Conservation (phyloP, 1,284 basidiomycete species). For the Omphalotus olearius region DNA sequence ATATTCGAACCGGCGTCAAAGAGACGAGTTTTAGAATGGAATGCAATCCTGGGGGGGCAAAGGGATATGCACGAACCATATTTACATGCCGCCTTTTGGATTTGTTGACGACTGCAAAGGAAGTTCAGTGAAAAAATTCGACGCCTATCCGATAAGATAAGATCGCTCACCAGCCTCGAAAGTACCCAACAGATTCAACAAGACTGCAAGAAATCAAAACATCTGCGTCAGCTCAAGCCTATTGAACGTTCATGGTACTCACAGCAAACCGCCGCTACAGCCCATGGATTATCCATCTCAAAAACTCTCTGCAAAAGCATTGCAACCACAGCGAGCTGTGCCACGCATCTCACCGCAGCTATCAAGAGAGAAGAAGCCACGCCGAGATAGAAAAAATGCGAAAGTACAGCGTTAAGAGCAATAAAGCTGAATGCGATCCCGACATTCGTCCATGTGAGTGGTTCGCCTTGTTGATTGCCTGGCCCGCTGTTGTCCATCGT, state of each 20-base stretch:
- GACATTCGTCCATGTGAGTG: slow-evolving; percentile 60
- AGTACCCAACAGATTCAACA: slow-evolving; percentile 73
- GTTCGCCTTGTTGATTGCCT: no score
- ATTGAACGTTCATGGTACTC: slow-evolving; percentile 24
- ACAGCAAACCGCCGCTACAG: slow-evolving; percentile 71
- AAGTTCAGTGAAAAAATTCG: no score
- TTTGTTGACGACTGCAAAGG: slow-evolving; percentile 57
- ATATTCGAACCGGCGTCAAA: slow-evolving; percentile 1
- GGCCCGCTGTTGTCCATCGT: no score
- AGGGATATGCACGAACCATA: slow-evolving; percentile 49
- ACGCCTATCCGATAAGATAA: not conserved
- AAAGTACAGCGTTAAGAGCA: slow-evolving; percentile 58
- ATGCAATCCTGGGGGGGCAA: not conserved
- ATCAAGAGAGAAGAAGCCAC: slow-evolving; percentile 66
- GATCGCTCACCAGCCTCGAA: slow-evolving; percentile 49
- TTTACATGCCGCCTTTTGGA: slow-evolving; percentile 66
- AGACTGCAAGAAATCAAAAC: slow-evolving; percentile 31
- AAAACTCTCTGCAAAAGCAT: slow-evolving; percentile 72
- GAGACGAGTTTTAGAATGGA: not conserved
- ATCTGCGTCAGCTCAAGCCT: no score
- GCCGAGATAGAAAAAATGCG: slow-evolving; percentile 59
- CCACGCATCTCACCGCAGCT: slow-evolving; percentile 68
- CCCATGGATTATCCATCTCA: slow-evolving; percentile 68
- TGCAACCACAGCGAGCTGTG: slow-evolving; percentile 74
- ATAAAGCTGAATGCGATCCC: slow-evolving; percentile 73